phyloP scores from a whole-genome alignment of 352 stramenopile genomes.

The Halophytophthora batemanensis region DNA sequence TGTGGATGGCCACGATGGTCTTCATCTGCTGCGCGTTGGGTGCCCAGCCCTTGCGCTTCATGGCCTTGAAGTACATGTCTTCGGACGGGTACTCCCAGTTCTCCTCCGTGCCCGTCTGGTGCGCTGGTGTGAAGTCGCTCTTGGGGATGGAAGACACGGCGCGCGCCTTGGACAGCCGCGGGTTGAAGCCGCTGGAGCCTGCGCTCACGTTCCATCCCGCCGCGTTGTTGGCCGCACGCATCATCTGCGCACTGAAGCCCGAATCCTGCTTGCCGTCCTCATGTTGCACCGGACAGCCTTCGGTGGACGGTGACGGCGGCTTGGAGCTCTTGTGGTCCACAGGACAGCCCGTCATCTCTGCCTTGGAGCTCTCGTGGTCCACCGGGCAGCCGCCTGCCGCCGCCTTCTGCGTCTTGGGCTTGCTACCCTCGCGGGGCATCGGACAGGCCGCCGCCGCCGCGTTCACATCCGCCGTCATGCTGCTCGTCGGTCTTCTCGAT shows the following conservation, averaged over 20 bases:
- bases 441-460: slow-evolving; percentile 46
- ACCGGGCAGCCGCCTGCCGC: background rate
- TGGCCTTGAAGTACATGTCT: slow-evolving; percentile 98
- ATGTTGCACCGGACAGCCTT: slow-evolving; percentile 1
- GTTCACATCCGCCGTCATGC: slow-evolving; percentile 76
- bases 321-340: slow-evolving; percentile 8
- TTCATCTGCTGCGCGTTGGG: slow-evolving; percentile 91
- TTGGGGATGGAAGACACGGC: slow-evolving; percentile 95
- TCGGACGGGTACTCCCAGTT: slow-evolving; percentile 97
- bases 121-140: slow-evolving; percentile 67
- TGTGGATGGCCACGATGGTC: slow-evolving; percentile 96
- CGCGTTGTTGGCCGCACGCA: slow-evolving; percentile 42
- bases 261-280: slow-evolving; percentile 16
- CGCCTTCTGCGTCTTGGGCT: slow-evolving; percentile 8
- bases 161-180: slow-evolving; percentile 76
- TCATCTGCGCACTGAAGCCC: slow-evolving; percentile 63
- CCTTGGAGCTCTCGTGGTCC: slow-evolving; percentile 2
- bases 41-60: slow-evolving; percentile 96
- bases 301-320: slow-evolving; percentile 8
- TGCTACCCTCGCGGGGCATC: slow-evolving; percentile 27
- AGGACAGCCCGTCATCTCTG: background rate
- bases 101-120: slow-evolving; percentile 48
- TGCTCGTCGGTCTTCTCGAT: slow-evolving; percentile 34
- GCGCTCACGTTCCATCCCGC: slow-evolving; percentile 34
- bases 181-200: slow-evolving; percentile 14